Evolutionary conservation across 108 stramenopile species (phyloP), one percentile per base, ranked within the genome.

Genomic region (Pseudonitzschia multiseries): DNA sequence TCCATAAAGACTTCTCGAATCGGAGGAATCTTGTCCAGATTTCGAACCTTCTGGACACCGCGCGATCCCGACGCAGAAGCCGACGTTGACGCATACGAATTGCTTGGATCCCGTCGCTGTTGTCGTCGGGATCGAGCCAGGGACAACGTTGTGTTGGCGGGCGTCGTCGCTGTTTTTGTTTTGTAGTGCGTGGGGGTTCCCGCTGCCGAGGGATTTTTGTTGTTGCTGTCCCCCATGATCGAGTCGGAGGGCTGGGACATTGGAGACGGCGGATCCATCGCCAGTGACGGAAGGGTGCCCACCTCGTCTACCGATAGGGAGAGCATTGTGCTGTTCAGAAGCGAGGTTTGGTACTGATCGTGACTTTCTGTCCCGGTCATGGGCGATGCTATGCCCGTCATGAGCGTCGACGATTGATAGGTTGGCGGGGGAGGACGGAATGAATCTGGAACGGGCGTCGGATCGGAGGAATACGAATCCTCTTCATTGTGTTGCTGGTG

Each of bases 381-480:
- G 31, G 33, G 21, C 24, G 54, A 56, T 26, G 17, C 26, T 1
- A 22, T 56, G 17, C 9, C 20, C 26, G 48, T n/a, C 24, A 24
- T 51, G 2, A 57, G 13, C 51, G 73, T n/a, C 26, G 67, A 68
- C 29, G 24, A 20, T 12, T 56, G 26, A 26, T 56, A 20, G 53
- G 69, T 77, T 18, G 70, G 77, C 13, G 69, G 56, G 6, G 79
- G 79, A 36, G 79, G 79, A 20, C 79, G 79, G 57, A 60, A 74
- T 31, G 20, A 18, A 21, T 63, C 40, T n/a, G 79, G 79, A 60
- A 62, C 50, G n/a, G 73, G 72, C 0, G 73, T 79, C 17, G 76
- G 69, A 31, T 74, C 72, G 28, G 51, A 24, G 12, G 53, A 57
- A 33, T 54, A 70, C 10, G 40, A 44, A 31, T 57, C 69, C 17